A percentile compares a stretch with the other conserved stretches of the same genome.
Evolutionary conservation across 495 filamentous ascomycete genomes (phyloP).

Genomic region (Hypoxylon lienhwacheense): DNA sequence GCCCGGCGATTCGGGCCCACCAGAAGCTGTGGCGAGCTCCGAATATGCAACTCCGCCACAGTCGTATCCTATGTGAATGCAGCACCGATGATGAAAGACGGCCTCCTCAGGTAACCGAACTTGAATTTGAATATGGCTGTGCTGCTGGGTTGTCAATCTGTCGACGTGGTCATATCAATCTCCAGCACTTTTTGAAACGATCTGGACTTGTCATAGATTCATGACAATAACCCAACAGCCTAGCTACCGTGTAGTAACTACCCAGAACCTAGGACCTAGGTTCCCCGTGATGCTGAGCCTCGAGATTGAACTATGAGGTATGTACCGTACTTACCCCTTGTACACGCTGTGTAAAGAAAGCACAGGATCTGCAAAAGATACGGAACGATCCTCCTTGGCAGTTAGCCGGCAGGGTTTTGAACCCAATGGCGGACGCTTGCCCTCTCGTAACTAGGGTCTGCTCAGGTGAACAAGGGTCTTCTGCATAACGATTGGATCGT

Average conservation of each 20-base stretch:
- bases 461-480: constrained; percentile 44
- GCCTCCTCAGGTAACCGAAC: background rate
- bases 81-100: background rate
- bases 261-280: too few species aligned
- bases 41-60: constrained; percentile 38
- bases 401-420: constrained; percentile 22
- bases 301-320: constrained; percentile 15
- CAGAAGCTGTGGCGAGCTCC: constrained; percentile 31
- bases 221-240: too few species aligned
- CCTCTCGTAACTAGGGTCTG: constrained; percentile 33
- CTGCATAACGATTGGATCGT: constrained; percentile 40
- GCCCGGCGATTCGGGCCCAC: constrained; percentile 23
- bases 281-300: too few species aligned
- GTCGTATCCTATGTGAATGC: constrained; percentile 25
- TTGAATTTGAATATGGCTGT: constrained; percentile 16
- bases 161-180: constrained; percentile 36
- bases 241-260: too few species aligned
- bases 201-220: constrained; percentile 3
- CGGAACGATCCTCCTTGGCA: constrained; percentile 40
- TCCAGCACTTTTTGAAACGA: constrained; percentile 16
- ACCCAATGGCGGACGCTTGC: constrained; percentile 45
- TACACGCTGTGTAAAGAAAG: too few species aligned
- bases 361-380: constrained; percentile 22
- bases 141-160: constrained; percentile 24
- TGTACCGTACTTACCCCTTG: constrained; percentile 14